Percentiles rank a stretch among this genome's conserved stretches.
Evolutionary conservation across 306 rosid genomes (phyloP).

Genomic region (Prunus armeniaca): DNA sequence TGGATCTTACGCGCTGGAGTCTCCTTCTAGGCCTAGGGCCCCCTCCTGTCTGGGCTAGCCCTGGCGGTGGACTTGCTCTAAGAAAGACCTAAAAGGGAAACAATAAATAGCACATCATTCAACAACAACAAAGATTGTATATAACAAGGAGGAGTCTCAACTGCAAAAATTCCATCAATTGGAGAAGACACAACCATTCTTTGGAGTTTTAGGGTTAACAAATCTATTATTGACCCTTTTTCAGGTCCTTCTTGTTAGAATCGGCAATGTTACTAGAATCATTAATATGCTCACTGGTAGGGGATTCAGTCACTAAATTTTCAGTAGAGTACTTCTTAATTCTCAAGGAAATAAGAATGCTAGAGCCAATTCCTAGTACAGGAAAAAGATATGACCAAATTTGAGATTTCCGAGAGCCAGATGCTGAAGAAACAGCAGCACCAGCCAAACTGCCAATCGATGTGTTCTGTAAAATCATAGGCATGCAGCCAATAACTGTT

Average conservation of each 20-base stretch:
- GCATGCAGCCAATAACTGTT: constrained; percentile 74
- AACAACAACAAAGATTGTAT: neutral
- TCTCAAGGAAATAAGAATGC: constrained; percentile 80
- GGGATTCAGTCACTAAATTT: constrained; percentile 33
- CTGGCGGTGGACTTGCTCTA: too few relatives aligned
- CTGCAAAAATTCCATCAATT: neutral
- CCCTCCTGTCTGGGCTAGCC: too few relatives aligned
- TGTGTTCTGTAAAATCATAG: constrained; percentile 93
- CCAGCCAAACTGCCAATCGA: constrained; percentile 96
- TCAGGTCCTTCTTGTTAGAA: constrained; percentile 15
- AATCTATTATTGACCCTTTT: constrained; percentile 17
- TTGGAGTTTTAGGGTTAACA: neutral
- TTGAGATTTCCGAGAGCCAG: constrained; percentile 59
- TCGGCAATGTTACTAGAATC: constrained; percentile 6
- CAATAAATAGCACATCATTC: neutral
- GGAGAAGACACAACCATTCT: neutral
- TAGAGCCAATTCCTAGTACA: constrained; percentile 61
- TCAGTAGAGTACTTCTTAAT: constrained; percentile 72
- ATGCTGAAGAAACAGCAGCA: constrained; percentile 74
- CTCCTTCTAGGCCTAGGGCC: too few relatives aligned
- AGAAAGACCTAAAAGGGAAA: neutral
- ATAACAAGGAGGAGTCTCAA: neutral
- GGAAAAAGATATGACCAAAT: constrained; percentile 82
- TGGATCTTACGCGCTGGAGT: too few relatives aligned
- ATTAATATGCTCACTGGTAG: constrained; percentile 13